Conservation (phyloP, 2,329 filamentous ascomycete genomes). For the Zasmidium citrigriseum region DNA sequence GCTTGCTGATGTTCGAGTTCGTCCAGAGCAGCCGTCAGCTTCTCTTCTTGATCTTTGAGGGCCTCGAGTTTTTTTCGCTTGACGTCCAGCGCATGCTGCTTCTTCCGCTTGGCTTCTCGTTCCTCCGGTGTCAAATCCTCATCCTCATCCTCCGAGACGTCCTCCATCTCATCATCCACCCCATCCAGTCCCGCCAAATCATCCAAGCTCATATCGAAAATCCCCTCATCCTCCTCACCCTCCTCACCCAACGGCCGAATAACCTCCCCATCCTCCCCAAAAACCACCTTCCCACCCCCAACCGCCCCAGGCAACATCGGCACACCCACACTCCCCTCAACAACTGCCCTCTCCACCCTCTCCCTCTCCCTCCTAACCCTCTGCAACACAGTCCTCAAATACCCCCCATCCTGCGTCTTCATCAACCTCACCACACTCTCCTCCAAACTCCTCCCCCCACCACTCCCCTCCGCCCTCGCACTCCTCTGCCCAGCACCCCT, state of each 20-base stretch:
- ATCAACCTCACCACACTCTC: slow-evolving; percentile 63
- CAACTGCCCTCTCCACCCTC: slow-evolving; percentile 44
- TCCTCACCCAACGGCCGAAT: neutral
- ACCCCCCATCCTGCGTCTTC: slow-evolving; percentile 66
- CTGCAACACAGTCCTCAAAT: slow-evolving; percentile 60
- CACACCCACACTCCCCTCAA: slow-evolving; percentile 41
- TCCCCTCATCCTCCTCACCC: slow-evolving; percentile 16
- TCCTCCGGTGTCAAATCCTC: slow-evolving; percentile 38
- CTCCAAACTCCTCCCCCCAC: slow-evolving; percentile 43
- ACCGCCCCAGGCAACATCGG: slow-evolving; percentile 34
- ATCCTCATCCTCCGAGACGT: slow-evolving; percentile 25
- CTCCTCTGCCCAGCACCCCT: slow-evolving; percentile 49
- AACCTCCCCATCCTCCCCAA: slow-evolving; percentile 37
- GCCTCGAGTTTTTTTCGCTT: slow-evolving; percentile 53
- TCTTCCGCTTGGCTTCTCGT: slow-evolving; percentile 52
- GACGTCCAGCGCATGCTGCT: slow-evolving; percentile 52
- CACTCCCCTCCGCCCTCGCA: slow-evolving; percentile 47
- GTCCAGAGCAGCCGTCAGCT: slow-evolving; percentile 57
- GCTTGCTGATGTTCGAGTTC: slow-evolving; percentile 61
- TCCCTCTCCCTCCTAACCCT: slow-evolving; percentile 56
- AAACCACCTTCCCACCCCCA: slow-evolving; percentile 38
- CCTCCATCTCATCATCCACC: slow-evolving; percentile 26
- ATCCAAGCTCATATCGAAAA: slow-evolving; percentile 26
- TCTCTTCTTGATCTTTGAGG: slow-evolving; percentile 55
- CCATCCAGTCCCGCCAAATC: slow-evolving; percentile 22